phyloP scores from a whole-genome alignment of 352 stramenopile species.

The Globisporangium mamillatum region DNA sequence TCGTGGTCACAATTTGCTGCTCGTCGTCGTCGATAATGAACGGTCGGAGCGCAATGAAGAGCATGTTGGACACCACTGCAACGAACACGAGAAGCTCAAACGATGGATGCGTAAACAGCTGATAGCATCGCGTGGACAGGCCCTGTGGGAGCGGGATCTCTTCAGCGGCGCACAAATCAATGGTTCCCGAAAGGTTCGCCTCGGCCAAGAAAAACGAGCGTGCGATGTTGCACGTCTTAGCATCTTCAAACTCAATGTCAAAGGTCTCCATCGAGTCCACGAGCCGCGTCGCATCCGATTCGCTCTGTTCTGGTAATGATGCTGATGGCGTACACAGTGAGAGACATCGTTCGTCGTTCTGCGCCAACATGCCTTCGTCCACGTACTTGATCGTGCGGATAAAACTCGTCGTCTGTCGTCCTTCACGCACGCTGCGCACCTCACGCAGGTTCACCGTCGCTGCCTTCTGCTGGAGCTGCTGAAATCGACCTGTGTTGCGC shows the following conservation, averaged over 20 bases:
- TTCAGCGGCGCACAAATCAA: slow-evolving; percentile 38
- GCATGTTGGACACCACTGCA: slow-evolving; percentile 60
- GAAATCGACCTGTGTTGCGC: slow-evolving; percentile 38
- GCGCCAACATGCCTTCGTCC: slow-evolving; percentile 32
- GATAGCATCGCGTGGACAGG: slow-evolving; percentile 55
- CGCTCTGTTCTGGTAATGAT: neutral
- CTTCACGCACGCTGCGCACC: slow-evolving; percentile 58
- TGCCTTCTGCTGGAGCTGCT: slow-evolving; percentile 23
- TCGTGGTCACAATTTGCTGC: slow-evolving; percentile 29
- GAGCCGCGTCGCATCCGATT: slow-evolving; percentile 14
- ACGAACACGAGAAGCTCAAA: slow-evolving; percentile 74
- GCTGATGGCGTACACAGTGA: slow-evolving; percentile 17
- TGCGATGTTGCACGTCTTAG: slow-evolving; percentile 43
- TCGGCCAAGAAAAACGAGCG: slow-evolving; percentile 60
- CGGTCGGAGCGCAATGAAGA: slow-evolving; percentile 60
- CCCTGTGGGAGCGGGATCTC: slow-evolving; percentile 53
- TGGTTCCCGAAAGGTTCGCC: slow-evolving; percentile 39
- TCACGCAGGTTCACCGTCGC: slow-evolving; percentile 41
- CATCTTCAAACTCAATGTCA: slow-evolving; percentile 73
- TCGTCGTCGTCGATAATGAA: slow-evolving; percentile 51
- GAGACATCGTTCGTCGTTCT: slow-evolving; percentile 5
- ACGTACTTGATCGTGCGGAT: slow-evolving; percentile 85
- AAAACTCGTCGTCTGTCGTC: slow-evolving; percentile 76
- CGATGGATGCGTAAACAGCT: slow-evolving; percentile 64
- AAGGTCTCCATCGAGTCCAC: slow-evolving; percentile 42